Percentiles rank a stretch among this genome's conserved stretches.
phyloP scores from a whole-genome alignment of 139 green algal genomes.

The Bryopsis sp. region DNA sequence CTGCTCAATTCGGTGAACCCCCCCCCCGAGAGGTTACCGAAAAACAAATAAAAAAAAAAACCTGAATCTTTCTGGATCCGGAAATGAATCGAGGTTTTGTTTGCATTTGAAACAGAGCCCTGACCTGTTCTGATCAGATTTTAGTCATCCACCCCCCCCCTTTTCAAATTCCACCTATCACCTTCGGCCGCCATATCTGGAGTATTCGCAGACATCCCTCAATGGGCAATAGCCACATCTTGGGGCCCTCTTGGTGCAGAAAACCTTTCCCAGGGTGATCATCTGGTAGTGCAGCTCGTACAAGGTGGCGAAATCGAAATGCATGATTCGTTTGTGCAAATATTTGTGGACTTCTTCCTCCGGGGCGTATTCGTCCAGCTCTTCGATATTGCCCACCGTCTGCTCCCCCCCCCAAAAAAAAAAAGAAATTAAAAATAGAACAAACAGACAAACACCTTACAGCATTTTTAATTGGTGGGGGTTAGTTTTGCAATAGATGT shows the following conservation, averaged over 20 bases:
- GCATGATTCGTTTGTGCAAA: slow-evolving; percentile 36
- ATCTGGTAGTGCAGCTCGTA: slow-evolving; percentile 91
- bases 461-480: not conserved
- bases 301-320: slow-evolving; percentile 49
- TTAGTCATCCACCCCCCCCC: not conserved
- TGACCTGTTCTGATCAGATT: not conserved
- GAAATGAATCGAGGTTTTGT: not conserved
- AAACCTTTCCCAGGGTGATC: slow-evolving; percentile 84
- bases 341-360: slow-evolving; percentile 61
- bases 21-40: too few relatives aligned
- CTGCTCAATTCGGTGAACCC: not conserved
- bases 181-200: slow-evolving; percentile 24
- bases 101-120: not conserved
- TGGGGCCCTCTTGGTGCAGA: slow-evolving; percentile 62
- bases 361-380: slow-evolving; percentile 61
- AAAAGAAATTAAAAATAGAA: not conserved
- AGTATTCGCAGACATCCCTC: slow-evolving; percentile 46
- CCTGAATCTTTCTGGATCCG: slow-evolving; percentile 4
- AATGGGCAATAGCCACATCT: slow-evolving; percentile 73
- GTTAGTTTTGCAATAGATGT: too few relatives aligned
- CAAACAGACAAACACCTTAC: not conserved
- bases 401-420: too few relatives aligned
- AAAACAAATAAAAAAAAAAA: too few relatives aligned
- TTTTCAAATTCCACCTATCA: not conserved
- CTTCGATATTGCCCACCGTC: slow-evolving; percentile 32